A percentile compares a stretch with the other conserved stretches of the same genome.
Evolutionary conservation across 1,284 basidiomycete species (phyloP).

Genomic region (Moniliella sp.): DNA sequence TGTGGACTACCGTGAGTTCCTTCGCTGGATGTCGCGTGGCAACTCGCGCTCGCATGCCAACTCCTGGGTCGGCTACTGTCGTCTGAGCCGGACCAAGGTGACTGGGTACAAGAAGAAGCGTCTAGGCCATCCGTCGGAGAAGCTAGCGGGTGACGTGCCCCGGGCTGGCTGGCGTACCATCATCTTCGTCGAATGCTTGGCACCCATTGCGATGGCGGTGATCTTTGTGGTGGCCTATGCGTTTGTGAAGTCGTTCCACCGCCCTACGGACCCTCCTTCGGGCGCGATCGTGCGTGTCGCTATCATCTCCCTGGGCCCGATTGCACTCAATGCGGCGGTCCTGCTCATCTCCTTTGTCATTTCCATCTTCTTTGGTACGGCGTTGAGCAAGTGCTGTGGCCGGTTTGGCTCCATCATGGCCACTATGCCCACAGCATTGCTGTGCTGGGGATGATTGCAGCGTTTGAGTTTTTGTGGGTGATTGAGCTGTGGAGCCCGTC

Average conservation of each 20-base stretch:
- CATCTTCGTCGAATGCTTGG: constrained; percentile 22
- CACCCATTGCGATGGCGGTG: constrained; percentile 23
- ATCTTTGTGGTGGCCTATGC: constrained; percentile 27
- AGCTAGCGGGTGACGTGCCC: constrained; percentile 29
- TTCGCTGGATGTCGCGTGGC: constrained; percentile 34
- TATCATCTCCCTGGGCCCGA: constrained; percentile 71
- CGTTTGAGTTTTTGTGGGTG: constrained; percentile 59
- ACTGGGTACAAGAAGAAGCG: constrained; percentile 33
- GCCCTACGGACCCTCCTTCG: constrained; percentile 18
- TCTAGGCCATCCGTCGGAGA: constrained; percentile 29
- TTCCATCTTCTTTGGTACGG: constrained; percentile 71
- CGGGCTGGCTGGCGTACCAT: constrained; percentile 30
- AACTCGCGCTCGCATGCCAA: constrained; percentile 33
- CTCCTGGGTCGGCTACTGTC: constrained; percentile 31
- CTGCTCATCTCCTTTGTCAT: constrained; percentile 70
- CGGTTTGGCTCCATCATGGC: constrained; percentile 33
- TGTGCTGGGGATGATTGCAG: constrained; percentile 20
- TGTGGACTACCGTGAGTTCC: constrained; percentile 34
- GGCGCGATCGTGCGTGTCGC: constrained; percentile 74
- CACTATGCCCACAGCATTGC: constrained; percentile 25
- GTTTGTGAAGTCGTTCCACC: constrained; percentile 32
- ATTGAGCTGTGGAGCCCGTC: constrained; percentile 75
- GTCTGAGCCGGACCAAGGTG: constrained; percentile 30
- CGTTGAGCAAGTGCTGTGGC: constrained; percentile 48
- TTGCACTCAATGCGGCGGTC: constrained; percentile 80